Evolutionary conservation across 2,329 filamentous ascomycete genomes (phyloP).

Genomic region (Pezicula radicicola): DNA sequence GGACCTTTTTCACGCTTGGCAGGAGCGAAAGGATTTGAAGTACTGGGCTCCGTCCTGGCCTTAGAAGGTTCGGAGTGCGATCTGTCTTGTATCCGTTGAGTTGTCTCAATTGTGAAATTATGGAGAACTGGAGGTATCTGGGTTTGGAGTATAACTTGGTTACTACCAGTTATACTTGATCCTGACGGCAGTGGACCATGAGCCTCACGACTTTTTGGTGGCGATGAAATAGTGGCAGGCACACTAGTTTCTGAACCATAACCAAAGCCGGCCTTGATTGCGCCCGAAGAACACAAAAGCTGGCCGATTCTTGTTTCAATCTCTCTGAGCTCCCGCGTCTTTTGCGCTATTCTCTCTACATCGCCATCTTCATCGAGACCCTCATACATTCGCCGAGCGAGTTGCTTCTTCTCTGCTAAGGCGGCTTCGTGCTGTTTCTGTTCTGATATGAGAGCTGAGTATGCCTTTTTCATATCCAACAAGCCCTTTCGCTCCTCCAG

Average conservation of each 20-base stretch:
- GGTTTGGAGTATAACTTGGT: constrained; percentile 27
- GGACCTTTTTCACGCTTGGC: background rate
- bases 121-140: constrained; percentile 18
- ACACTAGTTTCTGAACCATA: constrained; percentile 4
- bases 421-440: constrained; percentile 7
- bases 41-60: background rate
- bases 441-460: constrained; percentile 8
- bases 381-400: constrained; percentile 14
- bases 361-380: constrained; percentile 18
- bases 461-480: constrained; percentile 19
- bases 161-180: constrained; percentile 20
- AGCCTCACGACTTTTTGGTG: constrained; percentile 4
- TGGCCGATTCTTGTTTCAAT: constrained; percentile 21
- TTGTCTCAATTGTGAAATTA: background rate
- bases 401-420: constrained; percentile 16
- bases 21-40: too few relatives aligned
- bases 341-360: constrained; percentile 16
- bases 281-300: constrained; percentile 22
- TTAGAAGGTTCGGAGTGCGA: background rate
- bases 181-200: constrained; percentile 5
- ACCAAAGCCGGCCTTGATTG: constrained; percentile 25
- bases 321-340: constrained; percentile 16
- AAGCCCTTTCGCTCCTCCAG: constrained; percentile 20
- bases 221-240: background rate
- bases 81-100: background rate